Evolutionary conservation across 2,329 filamentous ascomycete genomes (phyloP).

Genomic region (Penicillium sp.): DNA sequence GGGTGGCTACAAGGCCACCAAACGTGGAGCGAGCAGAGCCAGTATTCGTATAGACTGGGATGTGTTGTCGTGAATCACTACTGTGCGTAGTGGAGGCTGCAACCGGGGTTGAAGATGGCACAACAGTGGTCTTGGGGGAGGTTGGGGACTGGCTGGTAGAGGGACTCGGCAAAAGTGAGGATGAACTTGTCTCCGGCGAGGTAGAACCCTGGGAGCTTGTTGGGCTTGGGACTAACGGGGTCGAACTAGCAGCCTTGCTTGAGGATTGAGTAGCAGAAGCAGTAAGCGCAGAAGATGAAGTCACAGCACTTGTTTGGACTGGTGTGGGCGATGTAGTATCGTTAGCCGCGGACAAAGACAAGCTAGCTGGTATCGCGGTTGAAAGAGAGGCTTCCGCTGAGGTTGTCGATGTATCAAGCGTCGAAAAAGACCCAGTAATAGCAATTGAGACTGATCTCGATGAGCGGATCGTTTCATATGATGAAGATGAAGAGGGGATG

Average conservation of each 20-base stretch:
- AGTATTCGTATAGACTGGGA: slow-evolving; percentile 5
- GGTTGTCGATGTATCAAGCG: not conserved
- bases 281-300: not conserved
- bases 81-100: not conserved
- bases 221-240: not conserved
- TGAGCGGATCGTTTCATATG: not conserved
- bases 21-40: slow-evolving; percentile 1
- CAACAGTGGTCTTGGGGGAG: not conserved
- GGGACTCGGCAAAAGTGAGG: not conserved
- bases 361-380: not conserved
- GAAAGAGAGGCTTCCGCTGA: not conserved
- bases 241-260: not conserved
- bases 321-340: not conserved
- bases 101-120: not conserved
- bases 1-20: slow-evolving; percentile 4
- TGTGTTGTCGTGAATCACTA: not conserved
- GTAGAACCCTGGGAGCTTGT: not conserved
- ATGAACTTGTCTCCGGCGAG: not conserved
- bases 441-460: not conserved
- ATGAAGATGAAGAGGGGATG: not conserved
- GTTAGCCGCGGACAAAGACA: not conserved
- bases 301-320: not conserved
- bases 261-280: not conserved
- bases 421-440: not conserved
- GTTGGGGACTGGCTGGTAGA: not conserved